Percentiles rank a stretch among this genome's conserved stretches.
These are phyloP conservation scores for Alternaria longipes DNA, from an alignment of 2,329 filamentous ascomycete species.

Conservation along the genomic window DNA sequence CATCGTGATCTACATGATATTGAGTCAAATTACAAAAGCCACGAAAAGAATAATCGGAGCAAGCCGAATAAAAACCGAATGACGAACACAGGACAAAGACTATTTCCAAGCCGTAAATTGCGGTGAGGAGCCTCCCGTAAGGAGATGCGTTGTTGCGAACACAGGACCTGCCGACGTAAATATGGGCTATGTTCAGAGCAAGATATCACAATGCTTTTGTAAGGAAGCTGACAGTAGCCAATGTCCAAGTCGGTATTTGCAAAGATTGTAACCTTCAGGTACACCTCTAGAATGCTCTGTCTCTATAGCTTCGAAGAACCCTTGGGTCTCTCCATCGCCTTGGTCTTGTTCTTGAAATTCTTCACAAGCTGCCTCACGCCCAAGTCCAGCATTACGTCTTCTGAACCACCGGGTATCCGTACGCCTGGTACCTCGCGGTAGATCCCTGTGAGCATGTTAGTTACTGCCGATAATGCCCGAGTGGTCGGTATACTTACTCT, in stretches of 20 bases:
- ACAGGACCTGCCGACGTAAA: not conserved
- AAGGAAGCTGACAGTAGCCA: not conserved
- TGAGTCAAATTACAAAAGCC: not conserved
- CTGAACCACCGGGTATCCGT: conserved; percentile 71
- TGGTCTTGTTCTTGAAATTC: conserved; percentile 69
- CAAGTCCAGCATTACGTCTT: conserved; percentile 77
- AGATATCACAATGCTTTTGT: not conserved
- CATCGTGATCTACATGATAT: not conserved
- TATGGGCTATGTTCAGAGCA: not conserved
- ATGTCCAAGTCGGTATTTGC: not conserved
- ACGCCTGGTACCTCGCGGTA: conserved; percentile 70
- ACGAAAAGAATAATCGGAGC: not conserved
- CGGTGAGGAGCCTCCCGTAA: not conserved
- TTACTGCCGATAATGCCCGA: not conserved
- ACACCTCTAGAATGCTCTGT: not conserved
- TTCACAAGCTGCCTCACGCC: conserved; percentile 75
- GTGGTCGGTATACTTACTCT: conserved; percentile 62
- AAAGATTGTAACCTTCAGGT: not conserved
- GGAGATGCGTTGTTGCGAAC: not conserved
- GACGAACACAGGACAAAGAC: not conserved
- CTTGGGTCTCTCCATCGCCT: conserved; percentile 57
- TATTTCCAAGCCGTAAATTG: not conserved
- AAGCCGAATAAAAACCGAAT: not conserved
- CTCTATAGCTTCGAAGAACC: conserved; percentile 57
- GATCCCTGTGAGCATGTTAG: conserved; percentile 57